Evolutionary conservation across 1,284 basidiomycete genomes (phyloP), one percentile per base, ranked within the genome.

Genomic region (Athelia sp.): DNA sequence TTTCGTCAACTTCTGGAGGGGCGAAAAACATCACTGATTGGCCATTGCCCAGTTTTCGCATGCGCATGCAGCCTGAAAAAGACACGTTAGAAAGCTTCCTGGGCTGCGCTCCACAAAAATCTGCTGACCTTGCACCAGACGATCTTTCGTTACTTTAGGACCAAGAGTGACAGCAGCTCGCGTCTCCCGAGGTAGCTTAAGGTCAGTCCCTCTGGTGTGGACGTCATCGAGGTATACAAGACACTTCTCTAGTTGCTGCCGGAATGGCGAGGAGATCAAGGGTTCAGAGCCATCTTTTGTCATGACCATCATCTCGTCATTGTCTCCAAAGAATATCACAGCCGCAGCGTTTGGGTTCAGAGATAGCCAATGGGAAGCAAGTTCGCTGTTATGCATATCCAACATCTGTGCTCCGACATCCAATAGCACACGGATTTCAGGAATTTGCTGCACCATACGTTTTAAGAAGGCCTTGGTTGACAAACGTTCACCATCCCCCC

Each of bases 351-450:
- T 50, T 0, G 48, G 43, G 32, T 55, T 62, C 36, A 67, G 48
- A 19, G 52, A 31, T 0, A 81, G 60, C 79, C 78, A 81, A 1
- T 51, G 48, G 21, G 52, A 26, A 0, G 67, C 75, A 3, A 81
- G 52, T 4, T 73, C 62, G 1, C 59, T 38, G 50, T 79, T 81
- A 15, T 62, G 57, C 36, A 79, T 56, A 43, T 81, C 79, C 8
- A 82, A 60, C 62, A 81, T 76, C 51, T 81, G 80, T 0, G 79
- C 78, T 1, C 79, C 79, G 13, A 81, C 74, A 36, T 81, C 78
- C 15, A 82, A 59, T 15, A 80, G 54, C 1, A 80, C 75, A 10
- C 63, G 66, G 18, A 78, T 66, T 15, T 66, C 56, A 0, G 69
- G 71, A 0, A 50, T 36, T 50, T 75, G 66, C 0, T 46, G 4